Conservation (phyloP, 371 early-diverging fungal species). For the Apophysomyces ossiformis region DNA sequence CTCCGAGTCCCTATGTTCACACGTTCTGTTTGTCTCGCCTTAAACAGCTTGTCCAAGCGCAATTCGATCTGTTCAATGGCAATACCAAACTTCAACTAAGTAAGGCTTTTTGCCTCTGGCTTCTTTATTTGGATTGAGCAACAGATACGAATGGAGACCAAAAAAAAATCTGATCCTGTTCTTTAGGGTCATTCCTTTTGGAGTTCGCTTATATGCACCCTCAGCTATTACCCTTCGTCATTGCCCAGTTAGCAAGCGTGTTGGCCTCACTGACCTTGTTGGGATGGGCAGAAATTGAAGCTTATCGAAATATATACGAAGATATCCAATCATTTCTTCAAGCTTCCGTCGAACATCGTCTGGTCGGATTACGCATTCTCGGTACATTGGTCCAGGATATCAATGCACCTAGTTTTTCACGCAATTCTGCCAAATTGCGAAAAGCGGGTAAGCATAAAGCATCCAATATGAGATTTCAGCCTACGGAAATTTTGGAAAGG, state of each 20-base stretch:
- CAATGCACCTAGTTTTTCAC: constrained; percentile 58
- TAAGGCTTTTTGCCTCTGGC: constrained; percentile 32
- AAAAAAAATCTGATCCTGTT: constrained; percentile 5
- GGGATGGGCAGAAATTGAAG: constrained; percentile 77
- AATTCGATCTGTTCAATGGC: constrained; percentile 63
- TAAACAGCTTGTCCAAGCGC: constrained; percentile 68
- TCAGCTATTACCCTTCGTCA: constrained; percentile 65
- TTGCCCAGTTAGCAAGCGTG: constrained; percentile 66
- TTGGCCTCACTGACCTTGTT: constrained; percentile 76
- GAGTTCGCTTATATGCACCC: constrained; percentile 64
- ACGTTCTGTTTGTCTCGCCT: constrained; percentile 70
- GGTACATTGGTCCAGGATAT: constrained; percentile 59
- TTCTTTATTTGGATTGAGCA: neutral
- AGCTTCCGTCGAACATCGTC: constrained; percentile 60
- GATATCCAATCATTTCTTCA: constrained; percentile 70
- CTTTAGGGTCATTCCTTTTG: constrained; percentile 61
- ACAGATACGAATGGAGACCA: neutral
- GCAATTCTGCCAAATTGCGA: constrained; percentile 65
- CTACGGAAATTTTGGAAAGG: neutral
- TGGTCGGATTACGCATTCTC: constrained; percentile 63
- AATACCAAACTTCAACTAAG: constrained; percentile 68
- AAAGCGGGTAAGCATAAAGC: constrained; percentile 52
- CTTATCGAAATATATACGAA: constrained; percentile 65
- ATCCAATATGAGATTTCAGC: neutral
- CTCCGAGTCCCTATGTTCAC: constrained; percentile 69